A percentile compares a stretch with the other conserved stretches of the same genome.
phyloP scores from a whole-genome alignment of 139 green algal genomes.

The Eudorina sp. region DNA sequence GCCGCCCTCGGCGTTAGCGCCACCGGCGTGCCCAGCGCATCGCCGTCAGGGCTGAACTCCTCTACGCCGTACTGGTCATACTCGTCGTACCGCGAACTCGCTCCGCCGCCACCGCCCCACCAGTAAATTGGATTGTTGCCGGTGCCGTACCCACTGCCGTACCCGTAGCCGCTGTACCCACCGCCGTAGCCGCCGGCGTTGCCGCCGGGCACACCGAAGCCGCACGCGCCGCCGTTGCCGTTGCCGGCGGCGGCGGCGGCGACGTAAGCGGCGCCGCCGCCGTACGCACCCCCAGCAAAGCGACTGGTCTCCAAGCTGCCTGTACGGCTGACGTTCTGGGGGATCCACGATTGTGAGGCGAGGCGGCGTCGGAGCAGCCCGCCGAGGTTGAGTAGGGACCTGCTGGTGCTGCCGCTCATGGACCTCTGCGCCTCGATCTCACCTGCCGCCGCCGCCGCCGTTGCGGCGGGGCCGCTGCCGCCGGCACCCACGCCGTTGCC shows the following conservation, averaged over 20 bases:
- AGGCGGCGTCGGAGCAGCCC: background rate
- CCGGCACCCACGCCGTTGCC: background rate
- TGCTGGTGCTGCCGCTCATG: background rate
- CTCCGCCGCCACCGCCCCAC: too few relatives aligned
- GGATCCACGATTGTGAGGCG: background rate
- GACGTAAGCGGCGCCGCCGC: background rate
- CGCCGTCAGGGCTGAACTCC: background rate
- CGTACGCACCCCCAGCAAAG: background rate
- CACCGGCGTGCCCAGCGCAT: background rate
- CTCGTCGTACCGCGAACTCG: background rate
- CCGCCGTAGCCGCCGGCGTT: background rate
- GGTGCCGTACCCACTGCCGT: background rate
- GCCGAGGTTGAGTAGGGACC: background rate
- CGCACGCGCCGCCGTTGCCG: background rate
- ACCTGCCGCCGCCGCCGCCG: background rate
- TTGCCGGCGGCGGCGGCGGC: background rate
- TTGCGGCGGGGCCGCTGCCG: background rate
- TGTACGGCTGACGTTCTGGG: background rate
- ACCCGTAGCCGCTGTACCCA: background rate
- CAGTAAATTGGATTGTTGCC: background rate
- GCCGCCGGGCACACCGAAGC: background rate
- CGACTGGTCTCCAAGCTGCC: background rate
- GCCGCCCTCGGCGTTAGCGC: background rate
- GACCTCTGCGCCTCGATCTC: background rate
- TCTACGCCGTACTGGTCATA: background rate